Percentiles rank a stretch among this genome's conserved stretches.
phyloP scores from a whole-genome alignment of 768 basidiomycete species.

The Tulasnella calospora region DNA sequence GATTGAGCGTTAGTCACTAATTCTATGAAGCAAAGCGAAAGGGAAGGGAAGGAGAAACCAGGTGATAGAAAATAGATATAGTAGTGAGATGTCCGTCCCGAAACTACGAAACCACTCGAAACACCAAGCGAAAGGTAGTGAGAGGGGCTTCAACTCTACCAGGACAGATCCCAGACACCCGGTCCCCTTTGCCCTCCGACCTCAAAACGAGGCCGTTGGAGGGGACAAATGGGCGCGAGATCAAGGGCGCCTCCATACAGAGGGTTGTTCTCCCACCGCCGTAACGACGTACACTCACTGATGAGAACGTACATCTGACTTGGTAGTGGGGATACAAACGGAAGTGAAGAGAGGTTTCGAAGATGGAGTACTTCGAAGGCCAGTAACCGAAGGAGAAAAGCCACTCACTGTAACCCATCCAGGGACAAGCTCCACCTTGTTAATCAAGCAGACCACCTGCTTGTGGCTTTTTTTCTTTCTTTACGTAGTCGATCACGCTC shows the following conservation, averaged over 20 bases:
- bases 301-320: conserved; percentile 40
- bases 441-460: conserved; percentile 92
- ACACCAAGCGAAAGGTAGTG: background rate
- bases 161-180: conserved; percentile 34
- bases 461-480: conserved; percentile 98
- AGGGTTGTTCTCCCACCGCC: conserved; percentile 46
- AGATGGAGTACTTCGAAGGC: background rate
- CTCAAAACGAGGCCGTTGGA: conserved; percentile 36
- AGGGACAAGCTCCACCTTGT: conserved; percentile 97
- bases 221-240: conserved; percentile 18
- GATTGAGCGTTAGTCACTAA: background rate
- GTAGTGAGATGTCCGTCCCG: conserved; percentile 39
- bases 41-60: conserved; percentile 9
- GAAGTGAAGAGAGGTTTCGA: background rate
- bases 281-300: conserved; percentile 40
- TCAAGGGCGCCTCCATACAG: conserved; percentile 26
- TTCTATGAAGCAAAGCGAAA: conserved; percentile 19
- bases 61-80: background rate
- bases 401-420: conserved; percentile 92
- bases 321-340: conserved; percentile 38
- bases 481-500: conserved; percentile 85
- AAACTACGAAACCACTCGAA: conserved; percentile 42
- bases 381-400: no score
- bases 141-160: conserved; percentile 41
- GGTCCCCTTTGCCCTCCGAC: conserved; percentile 34